A percentile compares a stretch with the other conserved stretches of the same genome.
Evolutionary conservation across 1,139 yeast genomes (phyloP).

Genomic region (Tardiomyces depauwii): DNA sequence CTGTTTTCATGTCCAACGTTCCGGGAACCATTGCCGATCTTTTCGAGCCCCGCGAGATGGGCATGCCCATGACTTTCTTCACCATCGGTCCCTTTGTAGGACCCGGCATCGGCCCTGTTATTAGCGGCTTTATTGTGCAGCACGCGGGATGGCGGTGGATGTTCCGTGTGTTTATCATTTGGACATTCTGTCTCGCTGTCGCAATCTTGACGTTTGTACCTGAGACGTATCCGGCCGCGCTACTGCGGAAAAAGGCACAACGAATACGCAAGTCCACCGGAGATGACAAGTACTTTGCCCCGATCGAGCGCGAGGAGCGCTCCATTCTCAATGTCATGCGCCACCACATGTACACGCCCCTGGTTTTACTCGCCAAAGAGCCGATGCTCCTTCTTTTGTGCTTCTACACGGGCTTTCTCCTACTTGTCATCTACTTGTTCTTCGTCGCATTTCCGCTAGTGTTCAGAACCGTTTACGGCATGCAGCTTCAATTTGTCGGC

Average conservation of each 20-base stretch:
- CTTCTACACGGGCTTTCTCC: conserved; percentile 47
- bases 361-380: conserved; percentile 41
- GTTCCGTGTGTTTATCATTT: conserved; percentile 39
- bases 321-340: conserved; percentile 2
- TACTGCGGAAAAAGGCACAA: conserved; percentile 36
- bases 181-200: conserved; percentile 30
- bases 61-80: conserved; percentile 59
- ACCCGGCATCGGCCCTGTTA: conserved; percentile 64
- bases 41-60: conserved; percentile 52
- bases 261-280: conserved; percentile 36
- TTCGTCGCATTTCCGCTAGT: conserved; percentile 54
- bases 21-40: conserved; percentile 80
- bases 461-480: conserved; percentile 37
- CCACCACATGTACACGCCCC: conserved; percentile 40
- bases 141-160: conserved; percentile 51
- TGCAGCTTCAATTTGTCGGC: conserved; percentile 17
- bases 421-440: conserved; percentile 51
- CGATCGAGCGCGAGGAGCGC: conserved; percentile 34
- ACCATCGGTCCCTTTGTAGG: conserved; percentile 61
- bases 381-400: conserved; percentile 54
- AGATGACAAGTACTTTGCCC: conserved; percentile 14
- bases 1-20: conserved; percentile 73
- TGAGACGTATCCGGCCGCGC: conserved; percentile 37
- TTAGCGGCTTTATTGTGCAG: conserved; percentile 25
- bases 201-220: conserved; percentile 27